phyloP scores from a whole-genome alignment of 2,329 filamentous ascomycete species.

The Aureobasidium sp. region DNA sequence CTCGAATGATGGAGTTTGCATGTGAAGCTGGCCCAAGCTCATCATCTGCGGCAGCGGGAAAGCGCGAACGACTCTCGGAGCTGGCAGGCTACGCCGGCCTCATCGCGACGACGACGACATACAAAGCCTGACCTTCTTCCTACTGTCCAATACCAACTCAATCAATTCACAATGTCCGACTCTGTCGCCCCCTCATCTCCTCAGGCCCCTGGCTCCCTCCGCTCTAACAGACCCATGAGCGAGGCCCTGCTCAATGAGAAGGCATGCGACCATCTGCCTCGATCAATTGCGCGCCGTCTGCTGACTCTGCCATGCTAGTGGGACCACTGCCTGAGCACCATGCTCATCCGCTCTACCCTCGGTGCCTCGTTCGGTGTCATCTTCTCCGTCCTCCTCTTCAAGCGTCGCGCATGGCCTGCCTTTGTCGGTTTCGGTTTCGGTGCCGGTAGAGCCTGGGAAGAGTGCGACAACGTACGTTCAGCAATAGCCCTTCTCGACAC shows the following conservation, averaged over 20 bases:
- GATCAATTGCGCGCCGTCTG: not conserved
- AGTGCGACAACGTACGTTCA: constrained; percentile 69
- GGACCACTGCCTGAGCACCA: constrained; percentile 96
- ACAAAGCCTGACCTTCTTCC: not conserved
- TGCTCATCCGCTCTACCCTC: constrained; percentile 93
- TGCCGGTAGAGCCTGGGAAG: constrained; percentile 93
- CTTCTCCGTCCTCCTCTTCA: constrained; percentile 97
- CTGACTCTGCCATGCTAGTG: constrained; percentile 53
- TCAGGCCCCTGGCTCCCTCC: constrained; percentile 57
- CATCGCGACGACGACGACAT: constrained; percentile 5
- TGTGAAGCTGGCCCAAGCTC: constrained; percentile 15
- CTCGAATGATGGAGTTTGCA: constrained; percentile 10
- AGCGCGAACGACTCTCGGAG: constrained; percentile 14
- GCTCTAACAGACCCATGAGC: constrained; percentile 75
- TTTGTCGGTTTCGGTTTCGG: constrained; percentile 91
- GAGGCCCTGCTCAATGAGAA: constrained; percentile 98
- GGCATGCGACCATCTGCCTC: constrained; percentile 49
- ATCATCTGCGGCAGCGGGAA: constrained; percentile 2
- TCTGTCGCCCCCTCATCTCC: constrained; percentile 45
- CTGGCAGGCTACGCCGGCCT: not conserved
- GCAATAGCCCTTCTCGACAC: not conserved
- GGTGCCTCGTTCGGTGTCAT: constrained; percentile 96
- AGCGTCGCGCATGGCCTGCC: constrained; percentile 96
- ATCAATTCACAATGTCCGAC: constrained; percentile 48
- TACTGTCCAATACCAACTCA: constrained; percentile 2